Evolutionary conservation across 2,329 filamentous ascomycete genomes (phyloP), one percentile per base, ranked within the genome.

Genomic region (Colletotrichum graminicola): DNA sequence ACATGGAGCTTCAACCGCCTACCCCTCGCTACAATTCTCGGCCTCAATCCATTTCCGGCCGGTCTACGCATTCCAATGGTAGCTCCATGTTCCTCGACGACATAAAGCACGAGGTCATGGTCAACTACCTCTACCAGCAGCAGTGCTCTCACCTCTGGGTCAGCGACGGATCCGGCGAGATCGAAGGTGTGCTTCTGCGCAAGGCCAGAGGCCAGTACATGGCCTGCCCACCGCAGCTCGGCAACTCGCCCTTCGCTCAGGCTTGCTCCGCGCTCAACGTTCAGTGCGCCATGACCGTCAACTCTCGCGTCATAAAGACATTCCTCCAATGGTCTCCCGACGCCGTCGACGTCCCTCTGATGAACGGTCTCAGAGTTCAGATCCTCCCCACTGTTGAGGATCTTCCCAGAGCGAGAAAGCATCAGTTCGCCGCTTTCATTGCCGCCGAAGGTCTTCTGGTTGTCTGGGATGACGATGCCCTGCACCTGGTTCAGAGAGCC

Each of bases 41-140:
- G 23, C 85, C 86, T 61, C 84, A 84, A 74, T 91, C 88, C 0
- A 78, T 87, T 41, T 86, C 86, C 0, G 85, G 79, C 36, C 81
- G 79, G 52, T 88, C 87, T n/a, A 79, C 80, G 21, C 79, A 79
- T 36, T 87, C 86, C 21, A 80, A 77, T 32, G 80, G 80, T 59
- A 89, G 86, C 77, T 89, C 87, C 49, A 81, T 86, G 67, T 86
- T 91, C 71, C 80, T 92, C 14, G 91, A 93, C 71, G 91, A 93
- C 73, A 92, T 94, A 80, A 93, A 92, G 80, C 91, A 94, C 77
- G 92, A 94, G 80, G 91, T 94, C 72, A 94, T 94, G 92, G 92
- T 93, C 72, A 94, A 93, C 81, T 94, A 93, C 79, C 84, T 95
- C 34, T 94, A 94, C 80, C 92, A 94, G 79, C 92, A 94, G 78